Evolutionary conservation across 75 land plant species (phyloP), one percentile per base, ranked within the genome.

Genomic region (Pseudotsuga menziesii): DNA sequence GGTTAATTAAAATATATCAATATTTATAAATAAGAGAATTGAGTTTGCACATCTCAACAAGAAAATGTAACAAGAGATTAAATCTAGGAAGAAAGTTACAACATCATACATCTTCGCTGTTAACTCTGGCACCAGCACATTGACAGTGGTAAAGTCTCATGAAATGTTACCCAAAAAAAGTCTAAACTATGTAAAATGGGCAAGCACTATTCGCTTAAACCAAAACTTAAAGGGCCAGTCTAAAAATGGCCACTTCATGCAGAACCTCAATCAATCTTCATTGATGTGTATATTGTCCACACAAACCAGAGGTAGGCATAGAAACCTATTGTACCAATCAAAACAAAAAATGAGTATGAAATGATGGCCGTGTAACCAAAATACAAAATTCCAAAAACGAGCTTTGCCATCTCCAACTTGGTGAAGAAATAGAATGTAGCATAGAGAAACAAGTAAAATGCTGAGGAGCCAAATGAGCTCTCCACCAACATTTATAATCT

Each of bases 321-420:
- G 78, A 87, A 87, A 48, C 89, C 89, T 11, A 84, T 84, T 23
- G 89, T 87, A 61, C 89, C 89, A 2, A 90, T 87, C 59, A 87
- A 94, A 29, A 84, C 87, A 58, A 87, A 87, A 75, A 84, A 87
- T 32, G 80, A 78, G 73, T 87, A 87, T 23, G 89, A 84, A 14
- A 79, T 86, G 54, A 87, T 87, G 77, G 1, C 77, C 89, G 84
- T 87, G 73, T 87, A 79, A 52, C 89, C 89, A 61, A 87, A 89
- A 82, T 89, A 89, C 54, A 89, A 79, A 41, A 87, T 80, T 26
- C 87, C 91, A 7, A 87, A 85, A 32, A 84, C 88, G 25, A 89
- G 75, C n/a, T 87, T 87, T 3, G 85, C 82, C 36, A 89, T 88
- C 74, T 88, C 87, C 69, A 88, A 76, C 81, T 88, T 88, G 22